These are phyloP conservation scores for Mycena sanguinolenta DNA, from an alignment of 768 basidiomycete genomes.

Conservation along the genomic window DNA sequence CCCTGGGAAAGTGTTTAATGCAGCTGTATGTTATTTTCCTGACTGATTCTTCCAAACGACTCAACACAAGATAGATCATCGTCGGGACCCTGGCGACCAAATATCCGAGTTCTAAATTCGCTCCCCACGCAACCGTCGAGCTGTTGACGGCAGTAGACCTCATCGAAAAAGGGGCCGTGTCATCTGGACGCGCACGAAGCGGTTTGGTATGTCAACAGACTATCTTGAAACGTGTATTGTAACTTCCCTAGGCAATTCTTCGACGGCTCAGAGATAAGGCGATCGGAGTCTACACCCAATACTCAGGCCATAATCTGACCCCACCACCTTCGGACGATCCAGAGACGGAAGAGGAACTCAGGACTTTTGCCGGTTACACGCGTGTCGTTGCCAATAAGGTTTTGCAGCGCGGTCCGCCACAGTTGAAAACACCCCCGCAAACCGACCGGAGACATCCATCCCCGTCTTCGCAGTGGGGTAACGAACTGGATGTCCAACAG, in stretches of 20 bases:
- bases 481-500: neutral
- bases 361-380: slow-evolving; percentile 36
- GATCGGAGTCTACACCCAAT: slow-evolving; percentile 30
- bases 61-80: slow-evolving; percentile 46
- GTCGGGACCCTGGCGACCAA: slow-evolving; percentile 56
- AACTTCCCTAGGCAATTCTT: slow-evolving; percentile 28
- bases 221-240: neutral
- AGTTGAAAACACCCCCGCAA: neutral
- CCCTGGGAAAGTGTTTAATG: slow-evolving; percentile 26
- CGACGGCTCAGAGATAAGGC: slow-evolving; percentile 36
- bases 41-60: neutral
- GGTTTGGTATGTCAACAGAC: slow-evolving; percentile 48
- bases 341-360: slow-evolving; percentile 23
- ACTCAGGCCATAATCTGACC: slow-evolving; percentile 25
- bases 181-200: slow-evolving; percentile 54
- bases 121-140: slow-evolving; percentile 58
- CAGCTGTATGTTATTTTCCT: slow-evolving; percentile 21
- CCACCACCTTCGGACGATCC: slow-evolving; percentile 25
- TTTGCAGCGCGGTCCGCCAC: slow-evolving; percentile 7
- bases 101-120: slow-evolving; percentile 57
- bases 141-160: slow-evolving; percentile 58
- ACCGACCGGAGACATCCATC: no score
- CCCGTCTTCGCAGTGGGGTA: slow-evolving; percentile 4
- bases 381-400: slow-evolving; percentile 35
- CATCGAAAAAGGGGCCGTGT: slow-evolving; percentile 53